Evolutionary conservation across 495 filamentous ascomycete genomes (phyloP).

Genomic region (Thozetella sp.): DNA sequence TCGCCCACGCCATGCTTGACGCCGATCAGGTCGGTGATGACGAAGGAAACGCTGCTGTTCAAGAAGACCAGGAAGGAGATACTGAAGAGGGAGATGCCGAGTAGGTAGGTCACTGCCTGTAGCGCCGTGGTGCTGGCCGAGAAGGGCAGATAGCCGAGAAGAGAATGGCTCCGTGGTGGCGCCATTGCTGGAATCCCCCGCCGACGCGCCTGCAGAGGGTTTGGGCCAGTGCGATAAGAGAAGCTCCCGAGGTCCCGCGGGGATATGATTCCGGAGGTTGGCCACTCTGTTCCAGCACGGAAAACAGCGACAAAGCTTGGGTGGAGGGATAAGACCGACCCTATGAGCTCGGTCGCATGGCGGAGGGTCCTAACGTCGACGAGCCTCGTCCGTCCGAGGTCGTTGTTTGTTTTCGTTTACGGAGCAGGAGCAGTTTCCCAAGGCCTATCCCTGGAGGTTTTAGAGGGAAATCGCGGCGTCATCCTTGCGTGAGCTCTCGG

Average conservation of each 20-base stretch:
- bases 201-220: conserved; percentile 2
- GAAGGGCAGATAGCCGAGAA: conserved; percentile 55
- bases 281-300: no score
- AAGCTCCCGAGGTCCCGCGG: no score
- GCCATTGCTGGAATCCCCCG: conserved; percentile 10
- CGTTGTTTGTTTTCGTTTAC: neutral
- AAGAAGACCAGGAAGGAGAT: conserved; percentile 98
- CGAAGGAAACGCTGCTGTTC: conserved; percentile 90
- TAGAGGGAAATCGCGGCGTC: neutral
- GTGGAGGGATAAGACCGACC: no score
- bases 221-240: no score
- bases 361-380: neutral
- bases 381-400: neutral
- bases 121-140: conserved; percentile 60
- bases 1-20: conserved; percentile 77
- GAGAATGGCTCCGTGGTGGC: conserved; percentile 17
- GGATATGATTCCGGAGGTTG: no score
- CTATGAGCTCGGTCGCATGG: neutral
- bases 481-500: no score
- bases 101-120: conserved; percentile 83
- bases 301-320: no score
- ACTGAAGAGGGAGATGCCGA: conserved; percentile 89
- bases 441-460: no score
- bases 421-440: neutral
- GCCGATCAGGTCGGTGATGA: conserved; percentile 88